These are phyloP conservation scores for Dictyostelium brefeldianum DNA, from an alignment of 78 protist genomes.

Conservation along the genomic window DNA sequence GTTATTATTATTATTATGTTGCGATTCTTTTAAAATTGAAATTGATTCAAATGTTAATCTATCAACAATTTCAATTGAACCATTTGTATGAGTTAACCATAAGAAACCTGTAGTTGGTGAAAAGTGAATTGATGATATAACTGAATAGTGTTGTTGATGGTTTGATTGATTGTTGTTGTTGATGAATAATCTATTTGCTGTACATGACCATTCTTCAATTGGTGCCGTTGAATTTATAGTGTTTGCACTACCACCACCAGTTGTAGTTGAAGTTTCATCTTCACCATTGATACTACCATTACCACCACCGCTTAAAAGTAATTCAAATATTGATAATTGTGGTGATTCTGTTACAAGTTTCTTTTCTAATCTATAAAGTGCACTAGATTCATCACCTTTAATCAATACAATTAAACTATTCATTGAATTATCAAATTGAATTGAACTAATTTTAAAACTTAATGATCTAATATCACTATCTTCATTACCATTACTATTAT, in stretches of 20 bases:
- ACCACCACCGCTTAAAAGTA: background rate
- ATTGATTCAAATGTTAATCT: constrained; percentile 39
- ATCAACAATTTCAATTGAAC: constrained; percentile 44
- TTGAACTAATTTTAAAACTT: constrained; percentile 23
- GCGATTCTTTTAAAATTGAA: background rate
- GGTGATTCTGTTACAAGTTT: constrained; percentile 11
- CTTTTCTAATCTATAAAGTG: constrained; percentile 50
- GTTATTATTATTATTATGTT: background rate
- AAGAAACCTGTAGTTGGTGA: constrained; percentile 27
- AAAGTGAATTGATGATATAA: constrained; percentile 39
- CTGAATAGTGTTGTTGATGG: constrained; percentile 11
- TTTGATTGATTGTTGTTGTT: background rate
- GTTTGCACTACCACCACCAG: background rate
- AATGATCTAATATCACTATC: background rate
- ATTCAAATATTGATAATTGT: constrained; percentile 10
- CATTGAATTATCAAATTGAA: constrained; percentile 55
- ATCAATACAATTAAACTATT: constrained; percentile 23
- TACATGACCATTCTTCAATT: constrained; percentile 27
- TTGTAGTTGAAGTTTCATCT: background rate
- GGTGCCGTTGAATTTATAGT: background rate
- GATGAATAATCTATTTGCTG: background rate
- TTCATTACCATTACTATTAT: background rate
- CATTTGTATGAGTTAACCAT: constrained; percentile 46
- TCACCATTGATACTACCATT: background rate
- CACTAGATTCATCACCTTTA: constrained; percentile 28